These are phyloP conservation scores for Chlamydomonas sp. DNA, from an alignment of 139 green algal species.

Conservation along the genomic window DNA sequence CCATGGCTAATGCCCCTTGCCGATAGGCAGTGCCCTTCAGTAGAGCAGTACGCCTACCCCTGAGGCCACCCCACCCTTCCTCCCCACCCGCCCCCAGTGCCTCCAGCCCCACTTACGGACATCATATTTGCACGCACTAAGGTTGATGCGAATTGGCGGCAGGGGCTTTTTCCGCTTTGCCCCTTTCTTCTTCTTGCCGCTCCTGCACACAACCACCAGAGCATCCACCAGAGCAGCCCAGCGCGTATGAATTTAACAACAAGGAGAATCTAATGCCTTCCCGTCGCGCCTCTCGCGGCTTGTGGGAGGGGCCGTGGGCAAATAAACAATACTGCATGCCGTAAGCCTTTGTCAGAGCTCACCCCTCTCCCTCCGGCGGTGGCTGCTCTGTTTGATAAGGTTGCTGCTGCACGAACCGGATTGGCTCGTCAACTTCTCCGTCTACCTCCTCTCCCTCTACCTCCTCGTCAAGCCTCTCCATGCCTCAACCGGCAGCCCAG, in stretches of 20 bases:
- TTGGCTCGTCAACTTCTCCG: neutral
- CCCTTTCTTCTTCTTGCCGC: constrained; percentile 20
- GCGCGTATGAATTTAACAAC: too few relatives aligned
- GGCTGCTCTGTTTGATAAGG: constrained; percentile 4
- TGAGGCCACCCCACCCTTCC: neutral
- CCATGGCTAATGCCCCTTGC: too few relatives aligned
- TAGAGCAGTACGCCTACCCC: too few relatives aligned
- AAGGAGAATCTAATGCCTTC: too few relatives aligned
- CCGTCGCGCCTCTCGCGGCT: too few relatives aligned
- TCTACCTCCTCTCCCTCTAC: constrained; percentile 27
- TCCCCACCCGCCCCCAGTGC: neutral
- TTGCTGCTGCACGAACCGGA: neutral
- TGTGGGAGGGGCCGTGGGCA: neutral
- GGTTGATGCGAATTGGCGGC: constrained; percentile 65
- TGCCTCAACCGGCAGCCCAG: too few relatives aligned
- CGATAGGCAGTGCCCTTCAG: too few relatives aligned
- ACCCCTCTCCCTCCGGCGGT: constrained; percentile 9
- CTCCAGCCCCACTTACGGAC: constrained; percentile 63
- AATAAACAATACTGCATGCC: neutral
- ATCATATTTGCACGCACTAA: constrained; percentile 83
- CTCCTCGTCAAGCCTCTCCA: neutral
- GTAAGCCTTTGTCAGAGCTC: neutral
- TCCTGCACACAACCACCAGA: too few relatives aligned
- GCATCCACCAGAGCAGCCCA: too few relatives aligned
- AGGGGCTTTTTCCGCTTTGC: constrained; percentile 49